Conservation (phyloP, 352 stramenopile species). For the Phytophthora sp. region DNA sequence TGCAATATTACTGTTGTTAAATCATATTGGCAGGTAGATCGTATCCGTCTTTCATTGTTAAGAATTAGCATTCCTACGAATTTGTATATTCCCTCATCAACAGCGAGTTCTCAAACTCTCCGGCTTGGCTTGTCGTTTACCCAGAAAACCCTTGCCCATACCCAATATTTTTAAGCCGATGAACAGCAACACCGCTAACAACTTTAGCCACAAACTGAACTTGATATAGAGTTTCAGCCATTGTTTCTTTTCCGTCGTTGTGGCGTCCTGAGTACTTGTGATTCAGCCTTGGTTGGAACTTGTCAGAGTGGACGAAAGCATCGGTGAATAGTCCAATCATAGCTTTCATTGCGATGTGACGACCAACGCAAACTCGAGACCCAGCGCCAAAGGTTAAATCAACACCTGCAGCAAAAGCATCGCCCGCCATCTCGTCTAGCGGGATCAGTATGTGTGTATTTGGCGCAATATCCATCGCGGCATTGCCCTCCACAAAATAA, state of each 20-base stretch:
- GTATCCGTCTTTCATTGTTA: too few relatives aligned
- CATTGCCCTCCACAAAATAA: slow-evolving; percentile 25
- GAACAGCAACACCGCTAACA: slow-evolving; percentile 3
- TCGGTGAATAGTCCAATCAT: slow-evolving; percentile 41
- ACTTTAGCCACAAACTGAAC: slow-evolving; percentile 15
- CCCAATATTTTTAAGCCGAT: slow-evolving; percentile 3
- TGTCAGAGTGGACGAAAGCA: slow-evolving; percentile 25
- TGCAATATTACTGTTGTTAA: too few relatives aligned
- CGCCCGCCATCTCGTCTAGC: slow-evolving; percentile 34
- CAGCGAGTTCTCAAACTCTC: too few relatives aligned
- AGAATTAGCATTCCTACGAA: too few relatives aligned
- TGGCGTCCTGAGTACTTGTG: slow-evolving; percentile 45
- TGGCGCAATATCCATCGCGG: slow-evolving; percentile 16
- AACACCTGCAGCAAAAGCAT: slow-evolving; percentile 35
- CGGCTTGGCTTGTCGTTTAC: too few relatives aligned
- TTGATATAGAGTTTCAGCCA: slow-evolving; percentile 33
- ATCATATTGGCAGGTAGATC: too few relatives aligned
- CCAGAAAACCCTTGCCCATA: neutral
- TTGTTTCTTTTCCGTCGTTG: slow-evolving; percentile 37
- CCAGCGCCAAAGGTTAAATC: slow-evolving; percentile 41
- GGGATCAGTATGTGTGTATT: slow-evolving; percentile 42
- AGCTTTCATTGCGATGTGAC: slow-evolving; percentile 44
- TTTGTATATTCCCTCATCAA: too few relatives aligned
- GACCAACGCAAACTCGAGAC: slow-evolving; percentile 32
- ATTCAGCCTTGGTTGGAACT: slow-evolving; percentile 31